Evolutionary conservation across 768 basidiomycete species (phyloP).

Genomic region (Amanita subjunquillea): DNA sequence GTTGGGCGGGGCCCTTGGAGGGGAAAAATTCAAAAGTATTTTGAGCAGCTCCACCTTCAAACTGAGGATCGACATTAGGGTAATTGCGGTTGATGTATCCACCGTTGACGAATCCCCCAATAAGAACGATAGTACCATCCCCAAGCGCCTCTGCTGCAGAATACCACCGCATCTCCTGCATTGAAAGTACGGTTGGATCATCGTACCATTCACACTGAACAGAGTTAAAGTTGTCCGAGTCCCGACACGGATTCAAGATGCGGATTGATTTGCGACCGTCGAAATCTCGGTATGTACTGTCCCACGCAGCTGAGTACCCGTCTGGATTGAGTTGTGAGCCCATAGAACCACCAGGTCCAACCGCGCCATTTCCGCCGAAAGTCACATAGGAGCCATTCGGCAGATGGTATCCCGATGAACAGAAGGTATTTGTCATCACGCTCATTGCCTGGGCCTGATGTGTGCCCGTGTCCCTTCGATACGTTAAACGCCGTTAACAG

Average conservation of each 20-base stretch:
- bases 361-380: constrained; percentile 72
- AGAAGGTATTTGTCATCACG: constrained; percentile 65
- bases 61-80: constrained; percentile 54
- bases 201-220: constrained; percentile 65
- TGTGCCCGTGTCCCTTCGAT: constrained; percentile 47
- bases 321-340: constrained; percentile 38
- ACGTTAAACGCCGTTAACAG: not conserved
- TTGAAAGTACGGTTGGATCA: constrained; percentile 44
- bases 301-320: constrained; percentile 41
- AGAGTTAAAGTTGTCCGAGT: constrained; percentile 33
- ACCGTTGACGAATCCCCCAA: constrained; percentile 73
- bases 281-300: constrained; percentile 65
- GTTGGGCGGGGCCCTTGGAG: constrained; percentile 35
- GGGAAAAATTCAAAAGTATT: constrained; percentile 83
- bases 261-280: constrained; percentile 78
- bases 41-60: constrained; percentile 63
- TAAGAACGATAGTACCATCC: constrained; percentile 70
- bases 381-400: constrained; percentile 70
- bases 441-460: constrained; percentile 59
- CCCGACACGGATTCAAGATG: constrained; percentile 66
- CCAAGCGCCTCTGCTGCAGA: constrained; percentile 63
- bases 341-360: constrained; percentile 53
- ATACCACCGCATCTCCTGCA: constrained; percentile 72
- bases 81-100: constrained; percentile 74
- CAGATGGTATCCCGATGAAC: constrained; percentile 73